A percentile compares a stretch with the other conserved stretches of the same genome.
Conservation (phyloP, 352 stramenopile species). For the Detonula confervacea region DNA sequence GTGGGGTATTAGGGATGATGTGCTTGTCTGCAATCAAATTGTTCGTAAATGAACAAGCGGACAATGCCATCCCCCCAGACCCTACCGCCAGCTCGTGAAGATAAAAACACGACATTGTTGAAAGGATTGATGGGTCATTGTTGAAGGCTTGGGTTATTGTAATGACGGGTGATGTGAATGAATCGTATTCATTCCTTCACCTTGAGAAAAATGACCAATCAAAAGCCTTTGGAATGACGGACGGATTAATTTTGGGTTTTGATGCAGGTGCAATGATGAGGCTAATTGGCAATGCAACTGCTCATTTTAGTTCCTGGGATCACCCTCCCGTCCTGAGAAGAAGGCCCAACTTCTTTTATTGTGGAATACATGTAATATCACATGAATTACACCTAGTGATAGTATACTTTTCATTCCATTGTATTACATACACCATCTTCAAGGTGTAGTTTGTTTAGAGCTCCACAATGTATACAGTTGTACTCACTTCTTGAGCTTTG, state of each 20-base stretch:
- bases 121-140: conserved; percentile 12
- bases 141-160: conserved; percentile 27
- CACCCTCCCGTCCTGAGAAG: too few relatives aligned
- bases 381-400: too few relatives aligned
- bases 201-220: conserved; percentile 43
- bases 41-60: neutral
- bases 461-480: too few relatives aligned
- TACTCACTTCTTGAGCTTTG: too few relatives aligned
- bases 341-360: too few relatives aligned
- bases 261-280: too few relatives aligned
- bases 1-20: neutral
- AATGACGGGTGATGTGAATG: conserved; percentile 49
- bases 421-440: too few relatives aligned
- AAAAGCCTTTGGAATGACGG: neutral
- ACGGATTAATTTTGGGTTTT: neutral
- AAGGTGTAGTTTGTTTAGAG: too few relatives aligned
- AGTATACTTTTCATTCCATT: too few relatives aligned
- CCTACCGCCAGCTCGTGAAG: conserved; percentile 41
- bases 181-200: conserved; percentile 32
- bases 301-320: neutral
- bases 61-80: neutral
- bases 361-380: too few relatives aligned
- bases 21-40: neutral
- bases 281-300: neutral
- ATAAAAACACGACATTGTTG: conserved; percentile 39